phyloP scores from a whole-genome alignment of 2,329 filamentous ascomycete genomes.

The Beauveria medogensis region DNA sequence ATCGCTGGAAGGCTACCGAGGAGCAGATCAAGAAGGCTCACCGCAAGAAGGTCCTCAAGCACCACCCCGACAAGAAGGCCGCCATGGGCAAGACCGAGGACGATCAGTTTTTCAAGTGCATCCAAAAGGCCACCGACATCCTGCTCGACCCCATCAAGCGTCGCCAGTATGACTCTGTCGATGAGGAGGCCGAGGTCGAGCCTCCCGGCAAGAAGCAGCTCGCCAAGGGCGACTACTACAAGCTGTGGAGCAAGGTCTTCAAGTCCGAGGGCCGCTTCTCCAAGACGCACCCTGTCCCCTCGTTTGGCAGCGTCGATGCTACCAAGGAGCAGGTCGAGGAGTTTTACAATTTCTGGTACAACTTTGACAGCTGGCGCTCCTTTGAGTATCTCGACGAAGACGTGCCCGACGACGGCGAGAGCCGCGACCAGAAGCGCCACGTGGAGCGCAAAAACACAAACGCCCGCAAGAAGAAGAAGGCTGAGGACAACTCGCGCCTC shows the following conservation, averaged over 20 bases:
- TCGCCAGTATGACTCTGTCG: conserved; percentile 92
- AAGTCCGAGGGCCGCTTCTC: conserved; percentile 90
- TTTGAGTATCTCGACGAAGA: conserved; percentile 99
- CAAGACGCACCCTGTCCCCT: conserved; percentile 79
- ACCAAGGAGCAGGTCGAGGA: conserved; percentile 82
- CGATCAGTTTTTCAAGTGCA: conserved; percentile 99
- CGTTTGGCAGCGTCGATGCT: conserved; percentile 76
- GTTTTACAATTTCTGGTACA: conserved; percentile 99
- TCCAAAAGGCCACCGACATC: conserved; percentile 94
- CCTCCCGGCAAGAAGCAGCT: conserved; percentile 87
- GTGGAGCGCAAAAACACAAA: conserved; percentile 98
- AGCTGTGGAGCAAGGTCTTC: conserved; percentile 86
- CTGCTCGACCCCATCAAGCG: conserved; percentile 87
- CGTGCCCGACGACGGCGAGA: conserved; percentile 97
- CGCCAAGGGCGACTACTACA: conserved; percentile 85
- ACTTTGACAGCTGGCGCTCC: conserved; percentile 94
- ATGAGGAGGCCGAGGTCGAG: conserved; percentile 86
- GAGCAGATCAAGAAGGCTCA: conserved; percentile 99
- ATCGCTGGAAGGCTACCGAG: conserved; percentile 86
- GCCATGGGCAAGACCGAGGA: conserved; percentile 80
- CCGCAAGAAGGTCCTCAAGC: conserved; percentile 98
- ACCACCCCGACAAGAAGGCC: conserved; percentile 98
- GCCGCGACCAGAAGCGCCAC: conserved; percentile 97
- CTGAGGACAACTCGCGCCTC: conserved; percentile 86
- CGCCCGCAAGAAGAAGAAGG: conserved; percentile 98